Base-by-base conservation (phyloP, 192 early-diverging fungal genomes). In the Gaertneriomyces semiglobifer region DNA sequence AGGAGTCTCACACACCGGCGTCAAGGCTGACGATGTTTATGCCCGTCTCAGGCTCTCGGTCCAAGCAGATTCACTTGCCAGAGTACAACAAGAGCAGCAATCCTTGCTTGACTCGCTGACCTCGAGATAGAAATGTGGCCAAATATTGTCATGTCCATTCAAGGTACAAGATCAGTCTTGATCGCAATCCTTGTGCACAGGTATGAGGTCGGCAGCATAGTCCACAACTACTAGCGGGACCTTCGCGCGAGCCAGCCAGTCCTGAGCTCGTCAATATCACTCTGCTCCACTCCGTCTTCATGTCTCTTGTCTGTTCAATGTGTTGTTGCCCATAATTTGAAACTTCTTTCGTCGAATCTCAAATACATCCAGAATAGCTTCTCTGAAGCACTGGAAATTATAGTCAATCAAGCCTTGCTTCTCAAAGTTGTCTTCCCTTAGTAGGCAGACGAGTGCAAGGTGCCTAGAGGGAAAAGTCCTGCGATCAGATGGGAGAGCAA, bases 401-500 rank as follows among this genome's bases (percentile, higher is more conserved):
- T 89, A 94, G 71, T 94, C 92, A 55, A 94, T 85, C 71, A 94
- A 63, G 9, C 90, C 92, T 61, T 90, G 89, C 68, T 81, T 79
- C 65, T 91, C 89, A 76, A 90, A 93, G 53, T 89, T 90, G 65
- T 92, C 92, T 33, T 88, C 82, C 19, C 90, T 77, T 18, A 94
- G 58, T 53, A 94, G 68, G 73, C 88, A 90, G 33, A 94, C 90
- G 46, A 93, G 73, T 3, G 86, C 84, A 8, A 94, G 76, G 33
- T 84, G 65, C 44, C 89, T 91, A 61, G n/a, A 44, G 39, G 14
- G 2, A 66, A 2, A 44, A 66, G 9, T 45, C 4, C 45, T 47
- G 16, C 7, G 14, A 43, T 44, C 33, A 38, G 65, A 33, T 3
- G 1, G 38, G 45, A 60, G 0, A 52, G 74, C 16, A 70, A 74